phyloP scores from a whole-genome alignment of 768 basidiomycete species.

The Amanita muscaria region DNA sequence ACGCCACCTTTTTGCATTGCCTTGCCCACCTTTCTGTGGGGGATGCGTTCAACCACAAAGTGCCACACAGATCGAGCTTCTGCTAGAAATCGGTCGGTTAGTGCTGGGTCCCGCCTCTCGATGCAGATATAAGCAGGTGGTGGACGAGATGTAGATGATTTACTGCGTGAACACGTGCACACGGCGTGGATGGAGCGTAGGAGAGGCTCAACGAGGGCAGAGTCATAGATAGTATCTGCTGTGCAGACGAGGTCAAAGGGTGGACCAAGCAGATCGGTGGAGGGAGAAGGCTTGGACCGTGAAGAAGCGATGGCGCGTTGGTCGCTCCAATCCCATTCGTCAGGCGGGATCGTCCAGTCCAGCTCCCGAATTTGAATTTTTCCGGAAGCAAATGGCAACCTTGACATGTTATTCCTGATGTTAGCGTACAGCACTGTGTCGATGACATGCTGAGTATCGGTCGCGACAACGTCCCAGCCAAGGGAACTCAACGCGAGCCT shows the following conservation, averaged over 20 bases:
- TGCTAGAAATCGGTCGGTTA: constrained; percentile 51
- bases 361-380: constrained; percentile 52
- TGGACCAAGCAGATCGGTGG: constrained; percentile 28
- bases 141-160: constrained; percentile 18
- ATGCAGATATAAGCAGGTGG: constrained; percentile 58
- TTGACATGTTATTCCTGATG: constrained; percentile 39
- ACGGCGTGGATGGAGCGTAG: constrained; percentile 57
- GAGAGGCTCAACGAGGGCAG: constrained; percentile 56
- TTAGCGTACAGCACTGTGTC: constrained; percentile 55
- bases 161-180: constrained; percentile 27
- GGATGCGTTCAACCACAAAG: constrained; percentile 51
- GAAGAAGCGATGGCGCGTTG: constrained; percentile 25
- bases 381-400: constrained; percentile 31
- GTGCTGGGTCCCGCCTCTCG: constrained; percentile 65
- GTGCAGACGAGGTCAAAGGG: constrained; percentile 74
- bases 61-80: constrained; percentile 47
- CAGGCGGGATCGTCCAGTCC: constrained; percentile 57
- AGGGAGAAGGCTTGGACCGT: constrained; percentile 14
- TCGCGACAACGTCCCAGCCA: constrained; percentile 71
- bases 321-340: constrained; percentile 49
- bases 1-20: constrained; percentile 49
- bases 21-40: constrained; percentile 48
- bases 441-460: constrained; percentile 62
- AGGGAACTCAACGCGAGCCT: constrained; percentile 60
- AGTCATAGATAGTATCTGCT: constrained; percentile 74